Base-by-base conservation (phyloP, 768 basidiomycete species). In the Butyriboletus loyo region DNA sequence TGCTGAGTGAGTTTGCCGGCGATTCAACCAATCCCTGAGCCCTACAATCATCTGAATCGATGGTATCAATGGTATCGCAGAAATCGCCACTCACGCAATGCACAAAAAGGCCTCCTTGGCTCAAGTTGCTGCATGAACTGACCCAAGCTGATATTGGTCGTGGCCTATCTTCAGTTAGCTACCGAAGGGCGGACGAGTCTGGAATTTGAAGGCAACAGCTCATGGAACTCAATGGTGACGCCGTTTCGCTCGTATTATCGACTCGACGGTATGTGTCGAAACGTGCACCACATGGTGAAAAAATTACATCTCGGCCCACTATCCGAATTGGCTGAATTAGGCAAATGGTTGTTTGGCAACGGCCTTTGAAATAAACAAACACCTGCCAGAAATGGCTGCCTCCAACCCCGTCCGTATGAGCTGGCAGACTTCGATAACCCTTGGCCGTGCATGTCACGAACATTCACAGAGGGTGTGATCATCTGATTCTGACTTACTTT, bases 361-460 rank as follows among this genome's bases (percentile, higher is more conserved):
- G 15, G 53, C 66, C 44, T 68, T 53, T 15, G 53, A 62, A 67
- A 48, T 47, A 70, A 67, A 67, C 66, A 67, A 58, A 60, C 68
- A 17, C 54, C 40, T 50, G 17, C 56, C 53, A 3, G 21, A 57
- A 58, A 57, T 37, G 56, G 62, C 7, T 36, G 39, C 22, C 42
- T 45, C 21, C 24, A 21, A 27, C 8, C 1, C 38, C 34, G 11
- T 17, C 32, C 50, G 28, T 39, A 56, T 51, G 61, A 43, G 44
- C 52, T 47, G n/a, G n/a, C 15, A 37, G 24, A 50, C 48, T 6
- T 43, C 36, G 5, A 28, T 25, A 17, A 27, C n/a, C 27, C 42
- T 40, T 30, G 19, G 35, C 32, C 37, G 54, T 40, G 63, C 38
- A 53, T 46, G 50, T 49, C 28, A 38, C 52, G 13, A 34, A 46